Conservation (phyloP, 148 eudicot genomes). For the Silene conica region DNA sequence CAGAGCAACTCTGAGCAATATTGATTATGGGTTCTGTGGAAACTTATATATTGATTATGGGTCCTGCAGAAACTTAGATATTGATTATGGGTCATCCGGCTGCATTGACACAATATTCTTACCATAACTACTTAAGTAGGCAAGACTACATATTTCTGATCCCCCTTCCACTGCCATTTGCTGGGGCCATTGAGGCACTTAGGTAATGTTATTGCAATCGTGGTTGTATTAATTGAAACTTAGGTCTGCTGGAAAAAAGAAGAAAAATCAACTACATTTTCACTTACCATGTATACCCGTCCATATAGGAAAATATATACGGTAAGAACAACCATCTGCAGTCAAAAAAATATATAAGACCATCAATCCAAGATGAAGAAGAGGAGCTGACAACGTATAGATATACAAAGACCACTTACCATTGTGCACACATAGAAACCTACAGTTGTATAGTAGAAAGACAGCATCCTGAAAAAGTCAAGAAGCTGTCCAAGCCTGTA, state of each 20-base stretch:
- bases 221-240: background rate
- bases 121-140: background rate
- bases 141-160: background rate
- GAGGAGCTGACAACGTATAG: background rate
- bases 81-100: background rate
- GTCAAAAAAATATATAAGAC: slow-evolving; percentile 1
- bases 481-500: slow-evolving; percentile 92
- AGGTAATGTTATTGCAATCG: background rate
- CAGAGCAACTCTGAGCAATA: background rate
- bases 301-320: slow-evolving; percentile 92
- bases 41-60: too few relatives aligned
- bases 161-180: background rate
- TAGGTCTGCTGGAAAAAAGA: slow-evolving; percentile 2
- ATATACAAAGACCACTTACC: slow-evolving; percentile 37
- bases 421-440: slow-evolving; percentile 94
- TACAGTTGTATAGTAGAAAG: slow-evolving; percentile 91
- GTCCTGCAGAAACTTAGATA: too few relatives aligned
- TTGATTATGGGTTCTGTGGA: too few relatives aligned
- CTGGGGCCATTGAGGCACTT: background rate
- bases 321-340: slow-evolving; percentile 96
- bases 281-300: slow-evolving; percentile 83
- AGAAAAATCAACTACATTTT: background rate
- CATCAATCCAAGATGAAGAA: slow-evolving; percentile 8
- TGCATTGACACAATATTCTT: background rate
- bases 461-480: slow-evolving; percentile 95